Base-by-base conservation (phyloP, 768 basidiomycete genomes). In the Arthromyces matolae region DNA sequence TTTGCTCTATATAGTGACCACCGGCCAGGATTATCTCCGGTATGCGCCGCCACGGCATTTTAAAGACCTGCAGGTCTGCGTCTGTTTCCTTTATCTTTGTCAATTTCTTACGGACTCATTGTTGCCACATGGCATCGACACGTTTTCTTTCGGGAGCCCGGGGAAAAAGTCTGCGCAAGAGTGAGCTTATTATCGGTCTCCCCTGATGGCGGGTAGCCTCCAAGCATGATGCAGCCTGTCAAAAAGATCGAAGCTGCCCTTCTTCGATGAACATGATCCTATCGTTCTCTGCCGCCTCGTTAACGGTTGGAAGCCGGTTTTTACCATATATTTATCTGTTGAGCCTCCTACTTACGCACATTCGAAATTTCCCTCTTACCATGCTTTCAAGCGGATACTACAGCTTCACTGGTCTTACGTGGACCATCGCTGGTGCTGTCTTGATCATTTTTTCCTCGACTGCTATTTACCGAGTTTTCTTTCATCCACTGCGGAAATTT, bases 401-500 rank as follows among this genome's bases (percentile, higher is more conserved):
- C 35, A 41, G 35, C 43, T n/a, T n/a, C n/a, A n/a, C n/a, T n/a
- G 32, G 31, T 25, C 38, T 38, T 22, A 29, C 24, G 31, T 37
- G 9, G 10, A 19, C 23, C 6, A 19, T 35, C 3, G 14, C 44
- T 29, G 27, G 29, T n/a, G 6, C 50, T 39, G 20, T 47, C 39
- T n/a, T 50, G 28, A 31, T 58, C 28, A 37, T 51, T 20, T 29
- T 37, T 28, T 28, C 57, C 41, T 25, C 55, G n/a, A 25, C 43
- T 23, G 45, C 46, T 33, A 19, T 67, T 18, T 49, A 54, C 18
- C 60, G 67, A 34, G 41, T 68, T 20, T 61, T 63, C 39, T 60
- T 68, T 28, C 68, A 71, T 53, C 66, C 64, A 37, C 58, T 72
- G 42, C 49, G 57, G 19, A 51, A 45, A 5, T 68, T 67, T 50